These are phyloP conservation scores for Phytophthora macrochlamydospora DNA, from an alignment of 352 stramenopile genomes.

Conservation along the genomic window DNA sequence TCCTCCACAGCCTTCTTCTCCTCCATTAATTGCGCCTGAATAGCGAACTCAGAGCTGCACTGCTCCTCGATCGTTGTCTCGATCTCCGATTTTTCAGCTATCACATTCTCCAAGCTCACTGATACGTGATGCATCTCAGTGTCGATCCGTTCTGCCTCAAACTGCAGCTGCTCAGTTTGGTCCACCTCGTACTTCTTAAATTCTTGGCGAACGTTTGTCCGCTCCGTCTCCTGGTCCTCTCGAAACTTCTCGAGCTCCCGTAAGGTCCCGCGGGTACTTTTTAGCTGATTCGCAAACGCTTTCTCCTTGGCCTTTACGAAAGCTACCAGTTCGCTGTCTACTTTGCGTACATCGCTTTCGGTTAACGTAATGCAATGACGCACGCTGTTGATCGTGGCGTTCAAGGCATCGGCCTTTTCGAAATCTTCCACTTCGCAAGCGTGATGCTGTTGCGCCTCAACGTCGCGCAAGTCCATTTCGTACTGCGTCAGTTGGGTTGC, in stretches of 20 bases:
- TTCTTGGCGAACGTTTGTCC: slow-evolving; percentile 50
- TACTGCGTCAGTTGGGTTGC: slow-evolving; percentile 78
- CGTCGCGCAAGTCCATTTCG: slow-evolving; percentile 74
- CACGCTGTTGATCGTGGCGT: slow-evolving; percentile 82
- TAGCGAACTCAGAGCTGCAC: slow-evolving; percentile 65
- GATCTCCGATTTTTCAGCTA: slow-evolving; percentile 76
- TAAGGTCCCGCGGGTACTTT: slow-evolving; percentile 71
- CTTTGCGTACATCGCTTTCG: slow-evolving; percentile 80
- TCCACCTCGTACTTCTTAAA: slow-evolving; percentile 70
- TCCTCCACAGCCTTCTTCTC: slow-evolving; percentile 69
- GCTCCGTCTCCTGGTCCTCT: slow-evolving; percentile 69
- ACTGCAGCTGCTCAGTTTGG: slow-evolving; percentile 77
- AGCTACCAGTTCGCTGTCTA: slow-evolving; percentile 69
- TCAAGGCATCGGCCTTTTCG: slow-evolving; percentile 81
- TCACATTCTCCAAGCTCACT: slow-evolving; percentile 72
- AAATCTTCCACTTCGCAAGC: slow-evolving; percentile 86
- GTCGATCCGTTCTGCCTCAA: slow-evolving; percentile 78
- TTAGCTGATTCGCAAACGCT: slow-evolving; percentile 76
- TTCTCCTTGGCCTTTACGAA: slow-evolving; percentile 84
- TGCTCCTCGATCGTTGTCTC: slow-evolving; percentile 79
- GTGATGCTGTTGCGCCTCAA: slow-evolving; percentile 85
- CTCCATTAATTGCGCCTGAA: slow-evolving; percentile 55
- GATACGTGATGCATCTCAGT: slow-evolving; percentile 79
- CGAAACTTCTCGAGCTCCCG: slow-evolving; percentile 80
- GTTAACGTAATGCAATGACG: slow-evolving; percentile 81